Evolutionary conservation across 2,329 filamentous ascomycete species (phyloP), one percentile per base, ranked within the genome.

Genomic region (Xylaria hypoxylon): DNA sequence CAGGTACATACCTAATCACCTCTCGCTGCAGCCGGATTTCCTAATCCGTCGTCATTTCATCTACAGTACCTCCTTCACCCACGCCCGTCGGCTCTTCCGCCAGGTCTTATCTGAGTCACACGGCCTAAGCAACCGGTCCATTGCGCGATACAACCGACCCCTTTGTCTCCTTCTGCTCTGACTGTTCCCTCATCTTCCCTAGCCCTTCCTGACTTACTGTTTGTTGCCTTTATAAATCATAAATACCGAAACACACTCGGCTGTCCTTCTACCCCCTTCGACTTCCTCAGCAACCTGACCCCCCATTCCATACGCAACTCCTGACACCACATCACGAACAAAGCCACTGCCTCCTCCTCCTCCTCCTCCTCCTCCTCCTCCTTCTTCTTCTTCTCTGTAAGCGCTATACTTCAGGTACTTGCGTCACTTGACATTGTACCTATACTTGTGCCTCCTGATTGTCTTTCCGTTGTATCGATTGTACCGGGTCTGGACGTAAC

Each of bases 101-200:
- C 65, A 68, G 40, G 58, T 65, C 72, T 72, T 71, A 70, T 70
- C 71, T 76, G 73, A 76, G 74, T 76, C 74, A 76, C 74, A 68
- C 69, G 73, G 74, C 51, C 73, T 62, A 33, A 33, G 53, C 67
- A 65, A 55, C 24, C 59, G 56, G 60, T 61, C 50, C 13, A 42
- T 58, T 62, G 47, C 55, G 31, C 47, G 50, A 58, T 66, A 60
- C 57, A 38, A 42, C 56, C 51, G 28, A 35, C 58, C 58, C 55
- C 48, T 72, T 73, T 71, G 67, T 72, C 66, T 64, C 59, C 60
- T 62, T 61, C 45, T 60, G 61, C 64, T 61, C 45, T 60, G 61
- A 64, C 61, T 65, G 61, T 68, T 60, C 47, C n/a, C 22, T 59
- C 24, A 10, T 35, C 59, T 53, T 35, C 28, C 50, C 50, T 47